A percentile compares a stretch with the other conserved stretches of the same genome.
Conservation (phyloP, 2,329 filamentous ascomycete genomes). For the Curvularia sp. region DNA sequence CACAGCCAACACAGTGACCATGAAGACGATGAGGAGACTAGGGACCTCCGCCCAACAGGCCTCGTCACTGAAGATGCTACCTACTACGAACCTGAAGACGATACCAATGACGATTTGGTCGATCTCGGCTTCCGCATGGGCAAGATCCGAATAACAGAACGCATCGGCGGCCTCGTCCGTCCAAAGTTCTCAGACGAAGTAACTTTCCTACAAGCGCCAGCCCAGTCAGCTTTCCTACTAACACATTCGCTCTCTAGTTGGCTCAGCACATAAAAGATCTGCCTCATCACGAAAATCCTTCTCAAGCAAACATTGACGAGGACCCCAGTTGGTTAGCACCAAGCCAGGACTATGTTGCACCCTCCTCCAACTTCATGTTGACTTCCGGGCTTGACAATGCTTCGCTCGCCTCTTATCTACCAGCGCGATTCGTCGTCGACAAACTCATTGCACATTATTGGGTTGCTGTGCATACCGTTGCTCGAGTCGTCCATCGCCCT, state of each 20-base stretch:
- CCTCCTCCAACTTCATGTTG: constrained; percentile 72
- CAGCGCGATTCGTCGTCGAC: constrained; percentile 64
- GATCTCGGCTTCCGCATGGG: constrained; percentile 76
- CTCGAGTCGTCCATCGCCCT: constrained; percentile 70
- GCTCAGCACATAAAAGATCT: constrained; percentile 41
- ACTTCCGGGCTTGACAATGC: constrained; percentile 55
- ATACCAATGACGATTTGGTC: constrained; percentile 72
- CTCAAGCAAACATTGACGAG: constrained; percentile 20
- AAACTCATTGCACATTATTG: constrained; percentile 72
- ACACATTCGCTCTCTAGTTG: constrained; percentile 29
- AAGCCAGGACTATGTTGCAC: constrained; percentile 70
- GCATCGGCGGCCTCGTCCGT: constrained; percentile 74
- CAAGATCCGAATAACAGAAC: constrained; percentile 74
- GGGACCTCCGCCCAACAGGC: constrained; percentile 66
- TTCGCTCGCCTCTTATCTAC: constrained; percentile 66
- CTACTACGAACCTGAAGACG: constrained; percentile 69
- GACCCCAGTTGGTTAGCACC: constrained; percentile 64
- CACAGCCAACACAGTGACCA: constrained; percentile 62
- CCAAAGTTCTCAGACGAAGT: constrained; percentile 76
- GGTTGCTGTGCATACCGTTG: constrained; percentile 70
- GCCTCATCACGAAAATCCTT: constrained; percentile 23
- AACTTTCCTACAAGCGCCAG: constrained; percentile 29
- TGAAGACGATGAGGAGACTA: constrained; percentile 63
- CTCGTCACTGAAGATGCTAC: constrained; percentile 70
- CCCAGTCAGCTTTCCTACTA: background rate